Evolutionary conservation across 768 basidiomycete species (phyloP).

Genomic region (Paxillus ammoniavirescens): DNA sequence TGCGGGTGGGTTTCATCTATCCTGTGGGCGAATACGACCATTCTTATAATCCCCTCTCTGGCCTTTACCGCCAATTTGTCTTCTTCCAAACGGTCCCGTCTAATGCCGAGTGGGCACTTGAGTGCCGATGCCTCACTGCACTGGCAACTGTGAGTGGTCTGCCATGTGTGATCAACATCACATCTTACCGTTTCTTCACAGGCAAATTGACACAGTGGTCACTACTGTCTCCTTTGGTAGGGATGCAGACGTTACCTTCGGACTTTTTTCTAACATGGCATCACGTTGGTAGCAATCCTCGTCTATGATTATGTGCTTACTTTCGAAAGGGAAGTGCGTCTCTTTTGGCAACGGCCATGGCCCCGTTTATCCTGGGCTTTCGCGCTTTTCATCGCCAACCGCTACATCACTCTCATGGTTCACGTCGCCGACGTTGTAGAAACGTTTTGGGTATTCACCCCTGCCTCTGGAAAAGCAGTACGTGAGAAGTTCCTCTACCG

Average conservation of each 20-base stretch:
- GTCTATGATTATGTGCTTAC: constrained; percentile 49
- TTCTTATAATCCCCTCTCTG: not conserved
- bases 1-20: not conserved
- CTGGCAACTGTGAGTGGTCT: constrained; percentile 1
- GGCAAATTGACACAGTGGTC: not conserved
- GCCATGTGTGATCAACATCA: no score
- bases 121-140: constrained; percentile 3
- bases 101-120: not conserved
- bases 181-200: not conserved
- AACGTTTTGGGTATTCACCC: constrained; percentile 27
- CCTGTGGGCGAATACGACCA: not conserved
- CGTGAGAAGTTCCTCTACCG: not conserved
- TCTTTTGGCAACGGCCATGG: constrained; percentile 39
- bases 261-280: not conserved
- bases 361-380: constrained; percentile 31
- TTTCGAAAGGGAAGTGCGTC: constrained; percentile 38
- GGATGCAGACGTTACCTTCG: not conserved
- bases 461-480: not conserved
- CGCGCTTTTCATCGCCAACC: constrained; percentile 41
- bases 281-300: constrained; percentile 22
- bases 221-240: constrained; percentile 5
- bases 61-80: not conserved
- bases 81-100: not conserved
- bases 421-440: constrained; percentile 38
- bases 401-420: constrained; percentile 39